Evolutionary conservation across 108 stramenopile species (phyloP).

Genomic region (Cyclotella atomus): DNA sequence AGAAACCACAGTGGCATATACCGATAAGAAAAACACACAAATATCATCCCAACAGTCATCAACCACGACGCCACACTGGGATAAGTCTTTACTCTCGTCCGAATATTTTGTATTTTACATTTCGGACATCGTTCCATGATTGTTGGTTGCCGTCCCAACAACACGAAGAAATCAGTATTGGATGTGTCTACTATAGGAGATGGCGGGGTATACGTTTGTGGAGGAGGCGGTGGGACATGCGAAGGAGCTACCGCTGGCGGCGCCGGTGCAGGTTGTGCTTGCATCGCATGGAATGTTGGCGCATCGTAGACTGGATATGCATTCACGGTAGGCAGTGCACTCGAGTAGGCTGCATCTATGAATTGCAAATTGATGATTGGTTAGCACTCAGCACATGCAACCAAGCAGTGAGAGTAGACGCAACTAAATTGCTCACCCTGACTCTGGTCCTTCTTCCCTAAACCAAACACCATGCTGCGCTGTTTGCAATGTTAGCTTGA

Average conservation of each 20-base stretch:
- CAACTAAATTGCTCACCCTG: too few relatives aligned
- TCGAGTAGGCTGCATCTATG: not conserved
- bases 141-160: slow-evolving; percentile 15
- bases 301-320: slow-evolving; percentile 2
- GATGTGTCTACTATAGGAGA: not conserved
- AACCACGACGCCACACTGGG: slow-evolving; percentile 18
- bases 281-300: not conserved
- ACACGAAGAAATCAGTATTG: slow-evolving; percentile 20
- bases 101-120: not conserved
- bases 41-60: slow-evolving; percentile 6
- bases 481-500: too few relatives aligned
- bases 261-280: not conserved
- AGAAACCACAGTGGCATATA: slow-evolving; percentile 12
- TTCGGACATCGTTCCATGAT: slow-evolving; percentile 19
- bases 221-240: not conserved
- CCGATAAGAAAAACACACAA: slow-evolving; percentile 4
- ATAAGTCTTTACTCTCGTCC: slow-evolving; percentile 12
- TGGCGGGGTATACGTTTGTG: not conserved
- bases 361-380: not conserved
- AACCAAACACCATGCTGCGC: too few relatives aligned
- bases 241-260: not conserved
- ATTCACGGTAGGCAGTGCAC: slow-evolving; percentile 14
- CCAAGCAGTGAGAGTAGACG: too few relatives aligned
- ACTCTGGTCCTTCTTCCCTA: too few relatives aligned
- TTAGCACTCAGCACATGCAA: too few relatives aligned